Conservation (phyloP, 2,329 filamentous ascomycete species). For the Arthrobotrys entomopaga region DNA sequence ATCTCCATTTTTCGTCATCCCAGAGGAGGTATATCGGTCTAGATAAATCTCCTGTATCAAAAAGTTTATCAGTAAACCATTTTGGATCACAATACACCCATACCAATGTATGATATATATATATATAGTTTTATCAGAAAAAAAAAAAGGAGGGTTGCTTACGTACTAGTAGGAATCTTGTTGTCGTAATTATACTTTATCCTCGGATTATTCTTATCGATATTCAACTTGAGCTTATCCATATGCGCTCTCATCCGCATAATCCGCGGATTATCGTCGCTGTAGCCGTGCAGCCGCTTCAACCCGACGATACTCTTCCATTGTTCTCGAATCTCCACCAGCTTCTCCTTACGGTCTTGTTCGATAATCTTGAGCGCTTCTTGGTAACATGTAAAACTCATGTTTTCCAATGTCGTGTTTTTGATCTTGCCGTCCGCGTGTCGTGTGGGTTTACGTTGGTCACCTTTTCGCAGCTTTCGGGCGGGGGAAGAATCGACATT, state of each 20-base stretch:
- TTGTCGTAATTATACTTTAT: conserved; percentile 54
- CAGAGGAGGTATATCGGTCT: conserved; percentile 95
- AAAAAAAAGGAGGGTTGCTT: too few relatives aligned
- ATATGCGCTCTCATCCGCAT: conserved; percentile 76
- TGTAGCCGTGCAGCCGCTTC: conserved; percentile 70
- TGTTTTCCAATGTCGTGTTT: conserved; percentile 72
- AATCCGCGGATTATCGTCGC: conserved; percentile 74
- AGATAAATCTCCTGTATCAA: conserved; percentile 75
- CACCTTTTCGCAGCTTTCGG: not conserved
- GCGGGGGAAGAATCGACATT: not conserved
- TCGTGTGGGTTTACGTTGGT: conserved; percentile 18
- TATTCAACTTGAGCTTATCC: conserved; percentile 78
- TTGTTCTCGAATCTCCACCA: conserved; percentile 76
- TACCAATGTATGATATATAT: not conserved
- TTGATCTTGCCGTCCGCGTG: conserved; percentile 17
- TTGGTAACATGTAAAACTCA: conserved; percentile 98
- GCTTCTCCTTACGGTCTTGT: conserved; percentile 82
- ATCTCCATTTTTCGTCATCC: conserved; percentile 85
- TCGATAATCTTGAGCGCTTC: conserved; percentile 86
- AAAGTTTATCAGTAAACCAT: not conserved
- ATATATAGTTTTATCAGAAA: not conserved
- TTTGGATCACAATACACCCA: too few relatives aligned
- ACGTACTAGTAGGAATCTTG: conserved; percentile 25
- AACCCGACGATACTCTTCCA: conserved; percentile 74
- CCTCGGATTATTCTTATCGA: conserved; percentile 52